These are phyloP conservation scores for Boletellus sp. DNA, from an alignment of 1,284 basidiomycete species.

Conservation along the genomic window DNA sequence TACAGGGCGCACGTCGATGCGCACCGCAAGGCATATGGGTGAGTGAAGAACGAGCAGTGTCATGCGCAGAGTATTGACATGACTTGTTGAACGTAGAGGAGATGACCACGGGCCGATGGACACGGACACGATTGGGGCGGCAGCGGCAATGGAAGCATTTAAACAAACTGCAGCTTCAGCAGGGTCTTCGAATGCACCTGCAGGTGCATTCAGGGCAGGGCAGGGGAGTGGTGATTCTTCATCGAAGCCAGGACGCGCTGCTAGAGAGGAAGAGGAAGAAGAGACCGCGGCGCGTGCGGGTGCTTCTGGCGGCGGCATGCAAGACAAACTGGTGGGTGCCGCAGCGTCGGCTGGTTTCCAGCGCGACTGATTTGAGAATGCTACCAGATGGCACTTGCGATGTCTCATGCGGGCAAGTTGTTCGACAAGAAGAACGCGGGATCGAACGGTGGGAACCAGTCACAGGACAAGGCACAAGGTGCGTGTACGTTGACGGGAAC, in stretches of 20 bases:
- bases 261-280: conserved; percentile 8
- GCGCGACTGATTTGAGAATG: conserved; percentile 2
- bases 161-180: conserved; percentile 24
- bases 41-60: conserved; percentile 3
- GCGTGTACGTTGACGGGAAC: background rate
- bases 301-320: conserved; percentile 22
- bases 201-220: conserved; percentile 17
- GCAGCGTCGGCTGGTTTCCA: background rate
- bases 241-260: background rate
- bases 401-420: conserved; percentile 33
- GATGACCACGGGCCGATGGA: conserved; percentile 30
- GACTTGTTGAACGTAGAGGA: conserved; percentile 8
- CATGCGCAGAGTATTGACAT: background rate
- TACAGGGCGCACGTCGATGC: conserved; percentile 24
- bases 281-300: conserved; percentile 1
- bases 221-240: conserved; percentile 3
- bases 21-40: conserved; percentile 34
- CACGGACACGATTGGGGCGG: conserved; percentile 25
- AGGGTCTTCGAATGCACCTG: conserved; percentile 11
- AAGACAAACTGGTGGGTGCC: conserved; percentile 31
- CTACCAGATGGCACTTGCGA: conserved; percentile 28
- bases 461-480: conserved; percentile 30
- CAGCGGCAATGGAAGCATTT: conserved; percentile 31
- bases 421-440: conserved; percentile 34
- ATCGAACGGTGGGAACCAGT: conserved; percentile 9